A percentile compares a stretch with the other conserved stretches of the same genome.
These are phyloP conservation scores for Fusarium sp. DNA, from an alignment of 2,329 filamentous ascomycete genomes.

Conservation along the genomic window DNA sequence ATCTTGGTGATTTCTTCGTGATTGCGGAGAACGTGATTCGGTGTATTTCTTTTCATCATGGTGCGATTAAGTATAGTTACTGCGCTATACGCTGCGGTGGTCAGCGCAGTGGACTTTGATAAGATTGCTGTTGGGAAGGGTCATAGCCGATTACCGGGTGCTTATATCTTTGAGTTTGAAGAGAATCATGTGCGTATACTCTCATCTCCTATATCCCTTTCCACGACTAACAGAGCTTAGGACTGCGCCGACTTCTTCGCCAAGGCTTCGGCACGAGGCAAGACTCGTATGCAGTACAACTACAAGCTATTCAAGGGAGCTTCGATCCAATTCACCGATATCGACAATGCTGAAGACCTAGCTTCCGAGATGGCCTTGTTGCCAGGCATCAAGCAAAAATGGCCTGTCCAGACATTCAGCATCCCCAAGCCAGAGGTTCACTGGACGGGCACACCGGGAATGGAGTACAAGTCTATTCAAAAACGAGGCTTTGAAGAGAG, in stretches of 20 bases:
- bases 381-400: conserved; percentile 59
- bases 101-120: conserved; percentile 43
- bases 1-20: conserved; percentile 4
- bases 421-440: conserved; percentile 54
- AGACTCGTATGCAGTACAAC: conserved; percentile 58
- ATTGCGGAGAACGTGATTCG: conserved; percentile 10
- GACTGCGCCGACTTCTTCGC: conserved; percentile 31
- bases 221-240: neutral
- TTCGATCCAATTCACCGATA: conserved; percentile 62
- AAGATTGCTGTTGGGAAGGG: conserved; percentile 34
- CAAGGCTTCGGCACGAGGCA: conserved; percentile 48
- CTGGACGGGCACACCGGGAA: conserved; percentile 52
- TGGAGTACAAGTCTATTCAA: conserved; percentile 29
- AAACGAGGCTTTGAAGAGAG: conserved; percentile 32
- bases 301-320: conserved; percentile 64
- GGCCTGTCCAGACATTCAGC: conserved; percentile 57
- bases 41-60: conserved; percentile 42
- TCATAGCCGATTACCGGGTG: conserved; percentile 52
- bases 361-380: conserved; percentile 54
- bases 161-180: conserved; percentile 65
- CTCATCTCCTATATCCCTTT: accelerated
- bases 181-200: conserved; percentile 54
- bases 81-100: conserved; percentile 49
- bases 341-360: conserved; percentile 55
- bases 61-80: conserved; percentile 48